A percentile compares a stretch with the other conserved stretches of the same genome.
Evolutionary conservation across 495 filamentous ascomycete genomes (phyloP).

Genomic region (Penicillium cosmopolitanum): DNA sequence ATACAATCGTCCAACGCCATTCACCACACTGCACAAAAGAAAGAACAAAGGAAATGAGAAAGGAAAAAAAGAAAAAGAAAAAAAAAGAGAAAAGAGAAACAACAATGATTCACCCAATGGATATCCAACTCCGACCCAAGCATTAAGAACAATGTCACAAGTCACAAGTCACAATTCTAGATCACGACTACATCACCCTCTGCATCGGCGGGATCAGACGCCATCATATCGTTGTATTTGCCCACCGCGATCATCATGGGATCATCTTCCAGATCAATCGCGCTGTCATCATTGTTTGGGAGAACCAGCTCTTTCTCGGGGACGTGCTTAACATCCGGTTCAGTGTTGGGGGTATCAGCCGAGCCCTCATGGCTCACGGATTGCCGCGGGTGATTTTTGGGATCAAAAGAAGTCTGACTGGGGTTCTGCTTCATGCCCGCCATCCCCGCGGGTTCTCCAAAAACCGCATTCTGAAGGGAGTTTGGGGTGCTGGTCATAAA

Average conservation of each 20-base stretch:
- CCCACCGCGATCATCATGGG: conserved; percentile 51
- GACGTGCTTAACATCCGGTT: conserved; percentile 20
- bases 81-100: conserved; percentile 19
- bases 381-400: neutral
- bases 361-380: conserved; percentile 1
- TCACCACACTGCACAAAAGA: conserved; percentile 19
- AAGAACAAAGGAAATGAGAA: conserved; percentile 22
- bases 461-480: conserved; percentile 46
- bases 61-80: conserved; percentile 25
- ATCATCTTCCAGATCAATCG: conserved; percentile 52
- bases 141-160: conserved; percentile 19
- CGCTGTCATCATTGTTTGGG: conserved; percentile 51
- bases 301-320: conserved; percentile 30
- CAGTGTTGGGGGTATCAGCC: neutral
- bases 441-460: conserved; percentile 31
- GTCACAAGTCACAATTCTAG: conserved; percentile 19
- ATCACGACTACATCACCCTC: conserved; percentile 55
- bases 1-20: conserved; percentile 25
- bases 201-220: conserved; percentile 51
- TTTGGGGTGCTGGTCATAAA: conserved; percentile 71
- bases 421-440: conserved; percentile 32
- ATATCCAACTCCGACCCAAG: conserved; percentile 30
- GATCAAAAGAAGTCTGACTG: neutral
- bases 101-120: conserved; percentile 23
- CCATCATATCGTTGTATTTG: conserved; percentile 56